Base-by-base conservation (phyloP, 2,329 filamentous ascomycete genomes). In the Trichoderma sp. region DNA sequence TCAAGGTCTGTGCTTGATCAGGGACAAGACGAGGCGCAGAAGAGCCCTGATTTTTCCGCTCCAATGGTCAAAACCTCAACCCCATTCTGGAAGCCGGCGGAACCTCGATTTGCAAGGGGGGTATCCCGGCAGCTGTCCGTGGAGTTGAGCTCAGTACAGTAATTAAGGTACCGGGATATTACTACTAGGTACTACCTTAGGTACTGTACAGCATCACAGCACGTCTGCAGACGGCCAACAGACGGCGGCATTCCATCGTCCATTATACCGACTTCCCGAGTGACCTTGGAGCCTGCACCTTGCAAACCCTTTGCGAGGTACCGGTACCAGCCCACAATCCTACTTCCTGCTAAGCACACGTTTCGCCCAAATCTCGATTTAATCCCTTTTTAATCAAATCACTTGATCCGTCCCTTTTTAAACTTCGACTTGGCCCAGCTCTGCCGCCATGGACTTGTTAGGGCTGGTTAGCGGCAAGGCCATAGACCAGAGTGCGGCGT, bases 81-180 rank as follows among this genome's bases (percentile, higher is more conserved):
- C 27, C 60, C 35, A 15, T 64, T 64, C 50, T 54, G 50, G 60
- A 64, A 64, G 60, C 60, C 60, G 34, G 37, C 50, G 50, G 60
- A 39, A 45, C 22, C 48, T 54, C 50, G 35, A 64, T 42, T 39
- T 45, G 35, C 60, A 27, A 48, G 29, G 42, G 48, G 35, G 6
- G n/a, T 8, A 4, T 4, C 15, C 10, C n/a, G 35, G 42, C 34
- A 54, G 35, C 60, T 64, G 45, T 32, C 29, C 27, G 25, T 25
- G 59, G 25, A 25, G 59, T 5, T 22, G 32, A 35, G 29, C n/a
- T 56, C 10, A 13, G 42, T 48, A n/a, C n/a, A n/a, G n/a, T n/a
- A 50, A 27, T 27, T 42, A n/a, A 42, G 39, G 39, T 42, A 42
- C 39, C 39, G 19, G 39, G 15, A 42, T 42, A 42, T 29, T 29